phyloP scores from a whole-genome alignment of 805 yeast genomes.

The Candida coquimbonensis region DNA sequence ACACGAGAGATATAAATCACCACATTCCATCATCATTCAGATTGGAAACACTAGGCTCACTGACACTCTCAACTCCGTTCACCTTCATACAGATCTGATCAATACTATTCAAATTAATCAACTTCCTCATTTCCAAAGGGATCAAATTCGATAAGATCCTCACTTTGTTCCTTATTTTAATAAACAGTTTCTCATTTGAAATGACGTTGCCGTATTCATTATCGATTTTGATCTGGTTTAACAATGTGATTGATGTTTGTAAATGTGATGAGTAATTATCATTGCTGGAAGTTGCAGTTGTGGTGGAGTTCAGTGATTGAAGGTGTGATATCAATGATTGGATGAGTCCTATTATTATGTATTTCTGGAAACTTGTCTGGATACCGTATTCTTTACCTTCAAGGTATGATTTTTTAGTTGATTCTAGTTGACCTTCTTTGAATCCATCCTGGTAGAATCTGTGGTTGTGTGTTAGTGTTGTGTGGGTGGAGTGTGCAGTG shows the following conservation, averaged over 20 bases:
- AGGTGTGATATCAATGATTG: neutral
- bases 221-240: constrained; percentile 27
- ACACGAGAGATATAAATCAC: constrained; percentile 4
- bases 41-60: constrained; percentile 13
- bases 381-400: constrained; percentile 86
- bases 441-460: constrained; percentile 62
- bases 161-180: constrained; percentile 55
- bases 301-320: too few relatives aligned
- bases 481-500: neutral
- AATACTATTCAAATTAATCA: constrained; percentile 9
- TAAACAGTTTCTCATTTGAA: constrained; percentile 42
- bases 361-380: constrained; percentile 71
- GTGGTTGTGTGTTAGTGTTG: constrained; percentile 1
- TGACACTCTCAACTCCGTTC: constrained; percentile 14
- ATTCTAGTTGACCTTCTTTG: constrained; percentile 60
- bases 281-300: too few relatives aligned
- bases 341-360: constrained; percentile 57
- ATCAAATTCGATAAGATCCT: constrained; percentile 39
- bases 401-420: constrained; percentile 46
- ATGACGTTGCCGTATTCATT: constrained; percentile 54
- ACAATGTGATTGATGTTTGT: constrained; percentile 23
- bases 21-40: constrained; percentile 24
- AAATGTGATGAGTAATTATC: constrained; percentile 12
- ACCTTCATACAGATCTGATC: constrained; percentile 11
- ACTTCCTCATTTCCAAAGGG: constrained; percentile 11